phyloP scores from a whole-genome alignment of 1,139 yeast species.

The Candida sanyaensis region DNA sequence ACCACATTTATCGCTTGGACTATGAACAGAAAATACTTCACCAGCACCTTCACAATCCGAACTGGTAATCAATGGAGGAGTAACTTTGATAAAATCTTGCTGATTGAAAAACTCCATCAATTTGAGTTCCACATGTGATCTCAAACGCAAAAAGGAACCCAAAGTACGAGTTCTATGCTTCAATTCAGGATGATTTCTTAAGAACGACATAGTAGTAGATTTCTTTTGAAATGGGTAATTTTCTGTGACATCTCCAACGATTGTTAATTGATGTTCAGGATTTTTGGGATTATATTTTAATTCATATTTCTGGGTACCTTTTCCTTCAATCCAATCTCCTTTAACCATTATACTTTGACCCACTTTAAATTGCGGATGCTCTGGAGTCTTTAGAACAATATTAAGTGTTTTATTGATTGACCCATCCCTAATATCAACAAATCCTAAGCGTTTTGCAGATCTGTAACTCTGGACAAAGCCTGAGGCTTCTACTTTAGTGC shows the following conservation, averaged over 20 bases:
- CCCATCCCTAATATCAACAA: conserved; percentile 82
- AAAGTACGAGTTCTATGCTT: conserved; percentile 73
- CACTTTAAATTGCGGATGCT: conserved; percentile 40
- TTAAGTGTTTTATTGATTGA: conserved; percentile 56
- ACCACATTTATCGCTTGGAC: conserved; percentile 18
- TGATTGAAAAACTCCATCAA: conserved; percentile 56
- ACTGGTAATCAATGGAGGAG: conserved; percentile 84
- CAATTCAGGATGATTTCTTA: conserved; percentile 71
- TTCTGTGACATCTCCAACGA: conserved; percentile 58
- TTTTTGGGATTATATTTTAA: conserved; percentile 27
- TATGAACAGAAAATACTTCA: conserved; percentile 67
- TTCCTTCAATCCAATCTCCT: conserved; percentile 36
- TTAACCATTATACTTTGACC: conserved; percentile 42
- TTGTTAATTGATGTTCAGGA: conserved; percentile 21
- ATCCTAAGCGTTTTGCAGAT: conserved; percentile 71
- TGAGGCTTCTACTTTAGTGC: conserved; percentile 21
- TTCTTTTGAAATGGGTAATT: conserved; percentile 86
- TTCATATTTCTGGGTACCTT: conserved; percentile 37
- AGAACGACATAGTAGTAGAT: conserved; percentile 60
- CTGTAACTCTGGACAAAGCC: conserved; percentile 84
- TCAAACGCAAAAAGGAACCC: conserved; percentile 66
- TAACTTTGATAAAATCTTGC: conserved; percentile 64
- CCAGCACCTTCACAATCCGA: conserved; percentile 99
- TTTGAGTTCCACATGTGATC: conserved; percentile 65
- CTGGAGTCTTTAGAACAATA: conserved; percentile 50